Base-by-base conservation (phyloP, 495 filamentous ascomycete species). In the Hyaloscypha finlandica region DNA sequence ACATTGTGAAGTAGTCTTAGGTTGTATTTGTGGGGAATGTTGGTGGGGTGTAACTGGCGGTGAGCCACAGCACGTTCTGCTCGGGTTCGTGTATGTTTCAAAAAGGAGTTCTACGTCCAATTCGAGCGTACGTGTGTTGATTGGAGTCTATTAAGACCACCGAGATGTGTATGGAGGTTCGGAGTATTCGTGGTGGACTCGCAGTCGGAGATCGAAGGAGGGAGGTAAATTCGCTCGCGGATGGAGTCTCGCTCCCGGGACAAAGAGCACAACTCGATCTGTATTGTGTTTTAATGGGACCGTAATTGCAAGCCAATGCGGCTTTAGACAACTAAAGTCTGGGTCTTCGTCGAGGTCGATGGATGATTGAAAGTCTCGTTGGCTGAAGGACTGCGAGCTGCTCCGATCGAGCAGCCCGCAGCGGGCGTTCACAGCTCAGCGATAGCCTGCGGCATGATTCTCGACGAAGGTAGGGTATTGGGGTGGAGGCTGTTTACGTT, bases 371-470 rank as follows among this genome's bases (percentile, higher is more conserved):
- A 85, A 78, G 77, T 81, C 85, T 91, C 91, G 91, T 82, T 87
- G 90, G 90, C 92, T 93, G 91, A 86, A 89, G 88, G 89, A 86
- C 86, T 85, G 84, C 85, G 82, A 82, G 82, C 81, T 81, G 74
- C 77, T 73, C 77, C 70, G 68, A 57, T 68, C 56, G 63, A 73
- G 71, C 77, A 73, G 78, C 83, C 89, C 88, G 87, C 89, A 94
- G 92, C 87, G 89, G 86, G 85, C 81, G 82, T 91, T 93, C 91
- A 96, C 90, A 96, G 92, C 91, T 90, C 91, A 92, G 88, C 91
- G 90, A 92, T 85, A 81, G 90, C 90, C 90, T 90, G 85, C 80
- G 89, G 90, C 88, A 88, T 89, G 81, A 78, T 86, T 83, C 83
- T 92, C 87, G 91, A 96, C 92, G 87, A 90, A 91, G 89, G 87